Conservation (phyloP, 23 red algal species). For the Gracilaria gracilis region DNA sequence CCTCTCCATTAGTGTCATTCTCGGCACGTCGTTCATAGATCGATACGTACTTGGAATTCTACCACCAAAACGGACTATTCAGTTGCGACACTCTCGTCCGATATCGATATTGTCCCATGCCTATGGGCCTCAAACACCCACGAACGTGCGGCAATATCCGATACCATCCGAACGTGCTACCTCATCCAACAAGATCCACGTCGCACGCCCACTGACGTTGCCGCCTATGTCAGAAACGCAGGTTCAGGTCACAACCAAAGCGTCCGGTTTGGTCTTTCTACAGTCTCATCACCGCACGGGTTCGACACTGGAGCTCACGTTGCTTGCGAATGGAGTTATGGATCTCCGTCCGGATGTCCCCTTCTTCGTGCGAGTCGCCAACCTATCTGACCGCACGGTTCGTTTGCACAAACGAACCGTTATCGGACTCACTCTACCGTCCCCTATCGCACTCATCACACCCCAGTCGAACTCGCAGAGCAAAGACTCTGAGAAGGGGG, state of each 20-base stretch:
- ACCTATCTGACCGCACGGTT: not conserved
- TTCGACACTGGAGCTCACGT: not conserved
- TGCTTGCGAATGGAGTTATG: conserved; percentile 42
- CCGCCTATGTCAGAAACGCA: not conserved
- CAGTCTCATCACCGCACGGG: not conserved
- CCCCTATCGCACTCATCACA: not conserved
- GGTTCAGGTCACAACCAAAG: not conserved
- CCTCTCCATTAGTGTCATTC: not conserved
- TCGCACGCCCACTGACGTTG: not conserved
- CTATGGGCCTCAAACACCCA: not conserved
- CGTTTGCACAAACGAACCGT: conserved; percentile 31
- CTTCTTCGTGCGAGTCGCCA: conserved; percentile 18
- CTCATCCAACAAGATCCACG: not conserved
- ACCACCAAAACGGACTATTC: not conserved
- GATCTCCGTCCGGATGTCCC: conserved; percentile 23
- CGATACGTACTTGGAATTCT: not conserved
- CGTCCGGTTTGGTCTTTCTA: not conserved
- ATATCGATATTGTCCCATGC: not conserved
- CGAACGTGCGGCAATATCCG: too few species aligned
- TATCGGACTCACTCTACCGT: not conserved
- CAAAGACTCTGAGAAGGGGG: not conserved
- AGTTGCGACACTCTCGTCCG: not conserved
- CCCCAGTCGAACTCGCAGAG: not conserved
- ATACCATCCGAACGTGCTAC: not conserved
- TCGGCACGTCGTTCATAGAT: not conserved